Conservation (phyloP, 164 flowering plant species). For the Tinospora cordifolia region DNA sequence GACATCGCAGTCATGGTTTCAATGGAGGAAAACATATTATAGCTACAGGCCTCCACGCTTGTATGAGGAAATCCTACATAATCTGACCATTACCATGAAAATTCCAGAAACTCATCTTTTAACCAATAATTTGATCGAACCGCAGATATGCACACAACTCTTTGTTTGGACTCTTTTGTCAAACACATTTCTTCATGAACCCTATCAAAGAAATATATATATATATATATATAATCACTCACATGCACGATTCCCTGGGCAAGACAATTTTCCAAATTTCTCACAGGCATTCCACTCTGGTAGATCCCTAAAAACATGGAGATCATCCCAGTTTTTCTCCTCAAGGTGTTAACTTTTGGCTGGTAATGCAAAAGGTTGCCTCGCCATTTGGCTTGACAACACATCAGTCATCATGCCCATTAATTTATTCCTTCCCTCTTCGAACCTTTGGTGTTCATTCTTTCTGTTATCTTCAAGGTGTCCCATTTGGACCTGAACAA, state of each 20-base stretch:
- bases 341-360: slow-evolving; percentile 35
- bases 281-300: not conserved
- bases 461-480: slow-evolving; percentile 16
- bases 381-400: slow-evolving; percentile 25
- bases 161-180: not conserved
- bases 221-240: not conserved
- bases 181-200: not conserved
- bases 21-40: slow-evolving; percentile 1
- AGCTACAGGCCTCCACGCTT: not conserved
- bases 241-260: not conserved
- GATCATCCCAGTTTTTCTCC: not conserved
- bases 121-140: not conserved
- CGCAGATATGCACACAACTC: not conserved
- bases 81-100: not conserved
- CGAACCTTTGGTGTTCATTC: slow-evolving; percentile 23
- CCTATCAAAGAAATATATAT: not conserved
- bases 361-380: slow-evolving; percentile 21
- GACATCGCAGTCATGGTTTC: not conserved
- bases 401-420: slow-evolving; percentile 29
- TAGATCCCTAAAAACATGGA: not conserved
- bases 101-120: not conserved
- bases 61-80: not conserved
- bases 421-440: slow-evolving; percentile 31
- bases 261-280: not conserved
- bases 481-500: slow-evolving; percentile 14